Percentiles rank a stretch among this genome's conserved stretches.
Conservation (phyloP, 176 grass and related monocot species). For the Rhynchospora breviuscula region DNA sequence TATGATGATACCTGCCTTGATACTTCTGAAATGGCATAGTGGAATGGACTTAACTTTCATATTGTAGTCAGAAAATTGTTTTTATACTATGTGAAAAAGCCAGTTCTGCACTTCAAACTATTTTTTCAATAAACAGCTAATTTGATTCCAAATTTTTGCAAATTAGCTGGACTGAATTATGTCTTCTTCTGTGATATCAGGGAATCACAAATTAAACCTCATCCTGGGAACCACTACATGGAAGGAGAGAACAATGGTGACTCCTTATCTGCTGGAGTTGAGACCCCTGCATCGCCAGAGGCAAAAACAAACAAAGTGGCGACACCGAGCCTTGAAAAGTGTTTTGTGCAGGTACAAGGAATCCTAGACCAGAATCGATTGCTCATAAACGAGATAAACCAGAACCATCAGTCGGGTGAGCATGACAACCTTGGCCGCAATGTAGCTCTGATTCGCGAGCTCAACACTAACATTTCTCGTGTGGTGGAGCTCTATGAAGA, state of each 20-base stretch:
- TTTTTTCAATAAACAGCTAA: not conserved
- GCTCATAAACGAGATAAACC: slow-evolving; percentile 61
- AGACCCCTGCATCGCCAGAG: not conserved
- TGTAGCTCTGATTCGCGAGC: slow-evolving; percentile 47
- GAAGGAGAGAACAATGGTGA: not conserved
- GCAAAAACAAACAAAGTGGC: slow-evolving; percentile 15
- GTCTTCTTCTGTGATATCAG: not conserved
- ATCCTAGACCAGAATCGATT: slow-evolving; percentile 53
- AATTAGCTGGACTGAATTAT: not conserved
- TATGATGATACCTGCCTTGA: not conserved
- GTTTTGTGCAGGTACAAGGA: slow-evolving; percentile 38
- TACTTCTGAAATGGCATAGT: not conserved
- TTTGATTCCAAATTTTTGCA: not conserved
- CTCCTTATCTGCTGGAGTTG: not conserved
- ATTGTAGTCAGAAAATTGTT: not conserved
- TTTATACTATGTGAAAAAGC: not conserved
- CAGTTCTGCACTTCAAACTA: not conserved
- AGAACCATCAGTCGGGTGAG: slow-evolving; percentile 49
- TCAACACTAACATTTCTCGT: slow-evolving; percentile 56
- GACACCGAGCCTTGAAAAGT: slow-evolving; percentile 29
- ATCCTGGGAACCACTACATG: not conserved
- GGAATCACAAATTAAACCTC: not conserved
- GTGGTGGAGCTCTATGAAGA: slow-evolving; percentile 45
- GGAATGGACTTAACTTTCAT: not conserved
- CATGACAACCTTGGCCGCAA: slow-evolving; percentile 45